phyloP scores from a whole-genome alignment of 306 rosid genomes.

The Acacia melanoxylon region DNA sequence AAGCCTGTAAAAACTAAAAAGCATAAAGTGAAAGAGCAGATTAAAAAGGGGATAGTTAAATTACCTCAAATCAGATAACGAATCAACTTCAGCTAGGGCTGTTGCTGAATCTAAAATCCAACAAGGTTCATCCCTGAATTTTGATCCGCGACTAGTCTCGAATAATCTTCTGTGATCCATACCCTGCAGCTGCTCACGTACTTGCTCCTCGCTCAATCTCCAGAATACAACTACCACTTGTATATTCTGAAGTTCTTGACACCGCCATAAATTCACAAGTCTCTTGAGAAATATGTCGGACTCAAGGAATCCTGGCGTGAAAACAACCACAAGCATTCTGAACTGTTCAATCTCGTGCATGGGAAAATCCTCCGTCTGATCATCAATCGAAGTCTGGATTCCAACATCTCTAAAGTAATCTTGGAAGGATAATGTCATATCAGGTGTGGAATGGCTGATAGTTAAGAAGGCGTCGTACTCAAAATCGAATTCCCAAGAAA shows the following conservation, averaged over 20 bases:
- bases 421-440: not conserved
- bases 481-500: not conserved
- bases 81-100: not conserved
- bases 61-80: not conserved
- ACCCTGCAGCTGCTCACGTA: not conserved
- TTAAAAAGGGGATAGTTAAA: not conserved
- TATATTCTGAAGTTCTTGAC: not conserved
- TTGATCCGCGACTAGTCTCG: not conserved
- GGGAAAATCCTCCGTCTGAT: not conserved
- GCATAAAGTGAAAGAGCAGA: not conserved
- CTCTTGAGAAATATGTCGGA: not conserved
- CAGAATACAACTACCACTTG: not conserved
- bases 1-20: no score
- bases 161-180: not conserved
- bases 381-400: not conserved
- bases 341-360: not conserved
- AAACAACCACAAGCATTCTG: not conserved
- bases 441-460: not conserved
- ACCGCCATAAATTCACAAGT: not conserved
- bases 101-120: not conserved
- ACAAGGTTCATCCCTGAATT: not conserved
- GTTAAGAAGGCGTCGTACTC: not conserved
- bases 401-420: not conserved
- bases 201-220: not conserved
- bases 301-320: not conserved